Percentiles rank a stretch among this genome's conserved stretches.
Evolutionary conservation across 2,329 filamentous ascomycete genomes (phyloP).

Genomic region (Amylocarpus encephaloides): DNA sequence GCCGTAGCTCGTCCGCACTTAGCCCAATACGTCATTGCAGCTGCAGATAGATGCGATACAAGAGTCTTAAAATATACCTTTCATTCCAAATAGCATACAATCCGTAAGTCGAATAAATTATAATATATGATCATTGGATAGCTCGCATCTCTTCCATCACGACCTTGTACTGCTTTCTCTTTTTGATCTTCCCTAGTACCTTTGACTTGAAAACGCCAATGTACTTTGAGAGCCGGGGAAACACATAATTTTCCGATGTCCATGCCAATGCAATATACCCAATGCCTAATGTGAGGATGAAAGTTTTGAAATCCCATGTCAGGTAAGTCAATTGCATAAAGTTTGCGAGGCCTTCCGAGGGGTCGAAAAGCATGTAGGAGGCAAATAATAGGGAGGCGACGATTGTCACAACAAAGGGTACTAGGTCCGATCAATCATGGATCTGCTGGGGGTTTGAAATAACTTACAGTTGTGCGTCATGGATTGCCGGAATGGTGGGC

Average conservation of each 20-base stretch:
- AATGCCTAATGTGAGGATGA: constrained; percentile 64
- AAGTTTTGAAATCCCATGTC: constrained; percentile 63
- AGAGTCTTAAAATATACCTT: neutral
- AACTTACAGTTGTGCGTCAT: constrained; percentile 71
- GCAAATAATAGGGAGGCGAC: constrained; percentile 59
- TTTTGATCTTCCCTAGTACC: constrained; percentile 60
- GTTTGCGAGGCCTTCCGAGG: constrained; percentile 59
- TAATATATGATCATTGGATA: constrained; percentile 13
- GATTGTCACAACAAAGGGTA: constrained; percentile 79
- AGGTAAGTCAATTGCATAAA: constrained; percentile 85
- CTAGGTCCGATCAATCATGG: constrained; percentile 36
- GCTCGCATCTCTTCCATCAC: constrained; percentile 60
- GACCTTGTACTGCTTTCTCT: constrained; percentile 82
- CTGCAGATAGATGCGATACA: neutral
- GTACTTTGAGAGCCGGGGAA: constrained; percentile 60
- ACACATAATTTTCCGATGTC: constrained; percentile 63
- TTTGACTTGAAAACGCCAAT: constrained; percentile 56
- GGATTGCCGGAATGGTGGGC: constrained; percentile 77
- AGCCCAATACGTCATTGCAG: neutral
- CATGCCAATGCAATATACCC: constrained; percentile 65
- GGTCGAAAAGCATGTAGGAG: constrained; percentile 73
- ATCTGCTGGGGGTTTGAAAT: neutral
- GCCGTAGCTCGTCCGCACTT: constrained; percentile 11
- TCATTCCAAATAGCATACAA: neutral
- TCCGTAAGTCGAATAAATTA: neutral